These are phyloP conservation scores for Bolboschoenus planiculmis DNA, from an alignment of 176 grass and related monocot genomes.

Conservation along the genomic window DNA sequence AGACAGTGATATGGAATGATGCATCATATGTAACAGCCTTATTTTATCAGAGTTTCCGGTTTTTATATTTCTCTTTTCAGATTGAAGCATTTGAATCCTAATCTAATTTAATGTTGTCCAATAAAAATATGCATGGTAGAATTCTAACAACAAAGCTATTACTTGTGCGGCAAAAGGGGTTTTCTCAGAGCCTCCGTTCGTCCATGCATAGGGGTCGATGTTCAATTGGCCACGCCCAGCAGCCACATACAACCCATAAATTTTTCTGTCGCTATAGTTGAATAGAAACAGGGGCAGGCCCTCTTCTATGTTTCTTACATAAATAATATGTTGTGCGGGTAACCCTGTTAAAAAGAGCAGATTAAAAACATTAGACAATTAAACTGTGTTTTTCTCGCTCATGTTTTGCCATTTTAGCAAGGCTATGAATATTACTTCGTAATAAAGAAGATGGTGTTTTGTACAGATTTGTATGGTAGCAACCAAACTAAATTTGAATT, in stretches of 20 bases:
- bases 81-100: background rate
- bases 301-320: conserved; percentile 66
- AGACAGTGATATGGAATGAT: background rate
- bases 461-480: background rate
- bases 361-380: conserved; percentile 9
- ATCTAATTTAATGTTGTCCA: too few relatives aligned
- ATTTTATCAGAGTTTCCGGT: background rate
- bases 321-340: conserved; percentile 47
- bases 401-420: conserved; percentile 8
- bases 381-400: background rate
- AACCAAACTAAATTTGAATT: background rate
- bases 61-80: background rate
- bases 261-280: conserved; percentile 53
- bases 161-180: conserved; percentile 80
- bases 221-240: conserved; percentile 49
- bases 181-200: conserved; percentile 45
- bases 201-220: conserved; percentile 77
- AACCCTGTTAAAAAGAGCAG: conserved; percentile 41
- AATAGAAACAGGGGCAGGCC: conserved; percentile 89
- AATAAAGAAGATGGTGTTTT: background rate
- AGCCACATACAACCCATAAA: conserved; percentile 86
- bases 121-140: too few relatives aligned
- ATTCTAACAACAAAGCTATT: background rate
- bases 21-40: background rate
- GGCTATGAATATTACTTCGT: background rate